phyloP scores from a whole-genome alignment of 768 basidiomycete species.

The Leccinum disarticulatum region DNA sequence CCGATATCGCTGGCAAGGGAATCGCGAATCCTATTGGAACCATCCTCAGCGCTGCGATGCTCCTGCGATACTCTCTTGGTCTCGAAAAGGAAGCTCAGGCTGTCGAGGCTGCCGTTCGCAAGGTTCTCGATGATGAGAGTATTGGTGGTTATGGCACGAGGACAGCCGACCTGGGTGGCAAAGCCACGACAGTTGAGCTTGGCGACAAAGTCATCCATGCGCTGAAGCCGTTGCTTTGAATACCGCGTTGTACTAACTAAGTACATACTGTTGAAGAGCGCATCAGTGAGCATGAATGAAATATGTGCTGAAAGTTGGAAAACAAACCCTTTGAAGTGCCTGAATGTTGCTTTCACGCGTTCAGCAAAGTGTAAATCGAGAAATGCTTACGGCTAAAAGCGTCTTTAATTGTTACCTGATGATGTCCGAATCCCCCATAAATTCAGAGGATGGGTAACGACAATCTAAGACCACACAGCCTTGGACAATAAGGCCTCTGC shows the following conservation, averaged over 20 bases:
- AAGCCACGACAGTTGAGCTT: conserved; percentile 68
- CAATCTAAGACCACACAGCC: conserved; percentile 6
- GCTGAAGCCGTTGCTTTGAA: conserved; percentile 56
- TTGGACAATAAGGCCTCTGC: not conserved
- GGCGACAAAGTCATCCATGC: conserved; percentile 82
- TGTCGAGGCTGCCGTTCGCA: conserved; percentile 89
- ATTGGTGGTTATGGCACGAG: conserved; percentile 75
- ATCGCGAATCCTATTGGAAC: conserved; percentile 96
- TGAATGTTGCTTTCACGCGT: not conserved
- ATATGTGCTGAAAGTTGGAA: not conserved
- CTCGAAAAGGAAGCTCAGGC: conserved; percentile 80
- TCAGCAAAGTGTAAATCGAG: not conserved
- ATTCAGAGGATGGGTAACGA: not conserved
- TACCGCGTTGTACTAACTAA: not conserved
- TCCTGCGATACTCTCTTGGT: conserved; percentile 92
- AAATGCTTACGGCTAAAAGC: not conserved
- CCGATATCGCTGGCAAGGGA: conserved; percentile 91
- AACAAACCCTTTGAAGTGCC: not conserved
- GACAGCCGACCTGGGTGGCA: conserved; percentile 87
- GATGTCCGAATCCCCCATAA: not conserved
- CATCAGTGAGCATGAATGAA: not conserved
- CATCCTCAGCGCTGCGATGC: conserved; percentile 91
- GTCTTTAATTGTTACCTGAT: not conserved
- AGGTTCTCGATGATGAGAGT: conserved; percentile 72
- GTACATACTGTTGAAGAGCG: not conserved